Conservation (phyloP, 306 rosid genomes). For the Begonia peltatifolia region DNA sequence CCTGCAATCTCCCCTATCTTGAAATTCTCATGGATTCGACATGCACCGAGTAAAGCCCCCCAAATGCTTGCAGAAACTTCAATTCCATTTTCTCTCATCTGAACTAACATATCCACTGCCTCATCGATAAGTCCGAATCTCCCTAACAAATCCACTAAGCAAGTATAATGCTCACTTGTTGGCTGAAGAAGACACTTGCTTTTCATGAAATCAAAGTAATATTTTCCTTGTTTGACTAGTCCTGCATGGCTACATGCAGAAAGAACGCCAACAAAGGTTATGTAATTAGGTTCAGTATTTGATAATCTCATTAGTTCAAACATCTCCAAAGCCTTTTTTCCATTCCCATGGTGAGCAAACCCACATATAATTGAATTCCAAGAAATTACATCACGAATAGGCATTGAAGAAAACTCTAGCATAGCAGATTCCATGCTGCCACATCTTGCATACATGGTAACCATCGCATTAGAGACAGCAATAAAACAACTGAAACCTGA, state of each 20-base stretch:
- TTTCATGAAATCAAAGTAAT: slow-evolving; percentile 27
- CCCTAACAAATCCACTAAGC: slow-evolving; percentile 37
- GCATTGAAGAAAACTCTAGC: slow-evolving; percentile 26
- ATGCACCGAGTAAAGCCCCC: slow-evolving; percentile 53
- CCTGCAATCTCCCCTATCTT: slow-evolving; percentile 28
- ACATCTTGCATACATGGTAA: slow-evolving; percentile 51
- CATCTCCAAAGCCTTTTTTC: slow-evolving; percentile 26
- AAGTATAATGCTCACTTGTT: slow-evolving; percentile 31
- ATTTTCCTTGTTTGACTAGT: slow-evolving; percentile 24
- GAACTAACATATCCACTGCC: slow-evolving; percentile 20
- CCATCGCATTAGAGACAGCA: slow-evolving; percentile 35
- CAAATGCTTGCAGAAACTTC: slow-evolving; percentile 36
- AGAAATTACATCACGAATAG: slow-evolving; percentile 26
- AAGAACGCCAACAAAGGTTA: slow-evolving; percentile 38
- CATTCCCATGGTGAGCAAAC: slow-evolving; percentile 34
- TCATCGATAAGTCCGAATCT: slow-evolving; percentile 40
- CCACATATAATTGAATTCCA: slow-evolving; percentile 46
- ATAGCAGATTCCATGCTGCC: slow-evolving; percentile 35
- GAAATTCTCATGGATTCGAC: slow-evolving; percentile 35
- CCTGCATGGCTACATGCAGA: slow-evolving; percentile 48
- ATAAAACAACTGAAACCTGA: slow-evolving; percentile 20
- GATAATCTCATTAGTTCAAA: slow-evolving; percentile 27
- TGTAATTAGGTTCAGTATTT: slow-evolving; percentile 23
- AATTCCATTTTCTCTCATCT: slow-evolving; percentile 25
- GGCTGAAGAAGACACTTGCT: slow-evolving; percentile 21